phyloP scores from a whole-genome alignment of 1,139 yeast genomes.

The Scheffersomyces insectosa region DNA sequence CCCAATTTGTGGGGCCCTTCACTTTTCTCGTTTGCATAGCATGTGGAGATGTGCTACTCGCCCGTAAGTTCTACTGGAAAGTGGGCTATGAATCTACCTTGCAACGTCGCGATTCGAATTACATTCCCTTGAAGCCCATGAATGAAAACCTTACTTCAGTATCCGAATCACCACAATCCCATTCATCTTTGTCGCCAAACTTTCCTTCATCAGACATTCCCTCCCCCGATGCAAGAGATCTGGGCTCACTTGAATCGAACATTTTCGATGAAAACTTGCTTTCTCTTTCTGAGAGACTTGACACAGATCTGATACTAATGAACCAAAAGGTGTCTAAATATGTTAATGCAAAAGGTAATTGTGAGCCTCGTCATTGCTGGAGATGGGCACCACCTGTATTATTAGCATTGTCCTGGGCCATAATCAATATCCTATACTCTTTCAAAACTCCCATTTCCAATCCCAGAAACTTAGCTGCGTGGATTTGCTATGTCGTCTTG shows the following conservation, averaged over 20 bases:
- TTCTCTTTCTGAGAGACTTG: no score
- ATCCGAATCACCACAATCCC: no score
- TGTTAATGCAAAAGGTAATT: constrained; percentile 2
- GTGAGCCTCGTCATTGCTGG: constrained; percentile 10
- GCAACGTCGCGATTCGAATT: no score
- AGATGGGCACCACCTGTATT: constrained; percentile 13
- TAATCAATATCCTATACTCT: constrained; percentile 10
- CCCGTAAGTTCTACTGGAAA: neutral
- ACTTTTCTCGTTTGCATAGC: constrained; percentile 6
- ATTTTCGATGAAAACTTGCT: no score
- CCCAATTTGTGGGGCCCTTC: constrained; percentile 4
- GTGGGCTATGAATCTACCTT: no score
- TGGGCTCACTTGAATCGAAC: no score
- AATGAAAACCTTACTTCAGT: no score
- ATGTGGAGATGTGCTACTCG: constrained; percentile 6
- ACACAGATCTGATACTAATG: no score
- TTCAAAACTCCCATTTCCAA: constrained; percentile 8
- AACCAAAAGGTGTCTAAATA: neutral
- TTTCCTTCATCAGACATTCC: no score
- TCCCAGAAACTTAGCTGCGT: constrained; percentile 12
- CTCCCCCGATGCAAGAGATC: no score
- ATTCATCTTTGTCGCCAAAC: no score
- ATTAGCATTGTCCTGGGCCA: constrained; percentile 11
- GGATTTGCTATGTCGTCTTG: constrained; percentile 15
- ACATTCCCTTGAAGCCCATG: no score